Evolutionary conservation across 306 rosid genomes (phyloP).

Genomic region (Pterocarpus macrocarpus): DNA sequence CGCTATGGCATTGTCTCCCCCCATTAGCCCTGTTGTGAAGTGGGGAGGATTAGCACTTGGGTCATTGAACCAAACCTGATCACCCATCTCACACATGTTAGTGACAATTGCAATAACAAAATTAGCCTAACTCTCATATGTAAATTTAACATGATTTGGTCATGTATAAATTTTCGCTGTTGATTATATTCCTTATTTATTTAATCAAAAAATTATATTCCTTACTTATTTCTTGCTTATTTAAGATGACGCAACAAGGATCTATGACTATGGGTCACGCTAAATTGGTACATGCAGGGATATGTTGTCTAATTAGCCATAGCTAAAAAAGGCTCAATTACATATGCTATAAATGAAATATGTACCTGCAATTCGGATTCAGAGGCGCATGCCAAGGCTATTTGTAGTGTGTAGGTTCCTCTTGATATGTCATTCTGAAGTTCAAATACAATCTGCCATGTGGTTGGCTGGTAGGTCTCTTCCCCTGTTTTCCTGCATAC

Average conservation of each 20-base stretch:
- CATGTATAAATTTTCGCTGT: no score
- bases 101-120: background rate
- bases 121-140: no score
- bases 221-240: no score
- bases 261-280: no score
- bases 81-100: slow-evolving; percentile 7
- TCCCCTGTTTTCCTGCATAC: slow-evolving; percentile 50
- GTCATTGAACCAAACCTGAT: slow-evolving; percentile 71
- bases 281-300: no score
- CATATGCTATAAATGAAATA: background rate
- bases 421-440: slow-evolving; percentile 26
- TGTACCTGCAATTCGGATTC: slow-evolving; percentile 63
- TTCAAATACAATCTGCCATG: slow-evolving; percentile 72
- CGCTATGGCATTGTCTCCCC: slow-evolving; percentile 75
- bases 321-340: background rate
- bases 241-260: no score
- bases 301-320: no score
- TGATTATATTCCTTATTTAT: no score
- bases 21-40: slow-evolving; percentile 60
- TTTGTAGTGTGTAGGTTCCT: slow-evolving; percentile 72
- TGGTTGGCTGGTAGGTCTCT: slow-evolving; percentile 54
- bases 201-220: no score
- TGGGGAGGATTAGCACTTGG: background rate
- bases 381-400: slow-evolving; percentile 74
- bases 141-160: no score